Evolutionary conservation across 2,329 filamentous ascomycete genomes (phyloP).

Genomic region (Thelonectria rubi): DNA sequence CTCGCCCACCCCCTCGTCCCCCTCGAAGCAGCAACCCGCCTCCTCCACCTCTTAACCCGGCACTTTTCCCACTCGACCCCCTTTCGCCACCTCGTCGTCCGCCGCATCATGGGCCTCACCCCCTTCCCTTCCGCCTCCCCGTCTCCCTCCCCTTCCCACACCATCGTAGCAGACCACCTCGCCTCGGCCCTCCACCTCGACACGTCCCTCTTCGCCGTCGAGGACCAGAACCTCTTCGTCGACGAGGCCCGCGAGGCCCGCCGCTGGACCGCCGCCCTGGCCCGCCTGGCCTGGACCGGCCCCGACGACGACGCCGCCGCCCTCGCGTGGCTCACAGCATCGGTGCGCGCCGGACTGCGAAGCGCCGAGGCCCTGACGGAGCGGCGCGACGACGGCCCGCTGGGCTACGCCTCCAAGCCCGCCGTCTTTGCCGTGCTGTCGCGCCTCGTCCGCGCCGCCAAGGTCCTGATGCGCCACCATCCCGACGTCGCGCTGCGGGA

Average conservation of each 20-base stretch:
- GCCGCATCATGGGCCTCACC: slow-evolving; percentile 51
- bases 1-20: slow-evolving; percentile 56
- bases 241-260: slow-evolving; percentile 80
- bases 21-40: slow-evolving; percentile 56
- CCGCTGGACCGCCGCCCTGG: slow-evolving; percentile 70
- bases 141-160: slow-evolving; percentile 20
- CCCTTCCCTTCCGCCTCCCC: slow-evolving; percentile 21
- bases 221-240: slow-evolving; percentile 94
- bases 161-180: slow-evolving; percentile 52
- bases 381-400: slow-evolving; percentile 64
- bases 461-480: slow-evolving; percentile 44
- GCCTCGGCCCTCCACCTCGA: slow-evolving; percentile 61
- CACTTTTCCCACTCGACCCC: slow-evolving; percentile 46
- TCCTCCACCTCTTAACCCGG: slow-evolving; percentile 54
- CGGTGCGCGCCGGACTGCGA: slow-evolving; percentile 61
- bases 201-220: slow-evolving; percentile 80
- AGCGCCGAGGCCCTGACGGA: slow-evolving; percentile 48
- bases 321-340: slow-evolving; percentile 49
- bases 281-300: slow-evolving; percentile 32
- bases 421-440: slow-evolving; percentile 71
- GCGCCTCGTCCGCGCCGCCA: slow-evolving; percentile 54
- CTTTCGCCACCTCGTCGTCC: slow-evolving; percentile 53
- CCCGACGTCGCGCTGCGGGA: slow-evolving; percentile 24
- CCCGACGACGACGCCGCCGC: slow-evolving; percentile 31
- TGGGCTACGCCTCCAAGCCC: slow-evolving; percentile 77